Base-by-base conservation (phyloP, 2,329 filamentous ascomycete species). In the Colletotrichum endophyticum region DNA sequence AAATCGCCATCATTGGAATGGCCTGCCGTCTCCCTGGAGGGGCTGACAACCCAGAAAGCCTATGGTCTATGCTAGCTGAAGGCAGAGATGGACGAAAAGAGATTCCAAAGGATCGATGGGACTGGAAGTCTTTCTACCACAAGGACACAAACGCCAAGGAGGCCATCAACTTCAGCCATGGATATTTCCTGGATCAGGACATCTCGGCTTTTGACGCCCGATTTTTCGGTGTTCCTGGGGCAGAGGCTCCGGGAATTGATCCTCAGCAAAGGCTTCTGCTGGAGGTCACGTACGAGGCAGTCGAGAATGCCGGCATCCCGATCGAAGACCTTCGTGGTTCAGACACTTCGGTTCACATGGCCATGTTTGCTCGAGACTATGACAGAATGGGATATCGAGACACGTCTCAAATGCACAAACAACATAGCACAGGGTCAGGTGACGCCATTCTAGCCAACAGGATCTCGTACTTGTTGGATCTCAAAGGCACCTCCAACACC, bases 321-420 rank as follows among this genome's bases (percentile, higher is more conserved):
- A 66, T 72, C 64, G 15, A 62, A n/a, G 15, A 66, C 44, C 28
- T 77, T 32, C 13, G 39, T 30, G 72, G 64, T 81, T 84, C 73
- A 63, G 80, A 85, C 15, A 84, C 86, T 1, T 84, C 80, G 4
- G 85, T 87, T 7, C 87, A 84, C 25, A 82, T 84, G 4, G 84
- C 83, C 3, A 79, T 78, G 1, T 85, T 70, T 30, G 61, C 28
- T 34, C 34, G 22, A 8, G 86, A 88, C 79, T 87, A 85, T 72
- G 79, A 83, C 64, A 83, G 80, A 81, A 49, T 78, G 77, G 2
- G 67, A 78, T 68, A 79, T 81, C 76, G 78, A 81, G 6, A 39
- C 34, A 16, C 34, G 15, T 39, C 34, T 39, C 34, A 39, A 16
- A 39, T 39, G 34, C 34, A 39, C 34, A 39, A 39, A 39, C 34